Conservation (phyloP, 2,329 filamentous ascomycete species). For the Pseudocercospora macadamiae region DNA sequence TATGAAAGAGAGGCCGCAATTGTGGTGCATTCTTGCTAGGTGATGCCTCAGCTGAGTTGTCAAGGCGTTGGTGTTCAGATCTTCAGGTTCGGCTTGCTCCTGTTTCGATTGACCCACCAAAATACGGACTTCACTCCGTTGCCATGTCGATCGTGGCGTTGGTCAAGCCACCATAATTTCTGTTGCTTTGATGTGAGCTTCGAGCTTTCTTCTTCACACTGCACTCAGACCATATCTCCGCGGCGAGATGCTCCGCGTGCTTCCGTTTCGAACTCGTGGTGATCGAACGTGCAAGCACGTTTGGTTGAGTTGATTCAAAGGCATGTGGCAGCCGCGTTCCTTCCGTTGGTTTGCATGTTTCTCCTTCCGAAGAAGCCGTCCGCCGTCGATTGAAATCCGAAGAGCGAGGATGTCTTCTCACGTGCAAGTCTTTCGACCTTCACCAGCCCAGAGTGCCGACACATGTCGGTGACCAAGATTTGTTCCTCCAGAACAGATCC, state of each 20-base stretch:
- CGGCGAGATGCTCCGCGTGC: background rate
- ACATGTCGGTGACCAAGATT: background rate
- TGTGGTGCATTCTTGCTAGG: too few species aligned
- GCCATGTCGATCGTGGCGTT: background rate
- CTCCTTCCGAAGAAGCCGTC: background rate
- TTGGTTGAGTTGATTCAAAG: background rate
- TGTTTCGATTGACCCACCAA: background rate
- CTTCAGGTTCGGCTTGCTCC: background rate
- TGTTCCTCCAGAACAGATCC: background rate
- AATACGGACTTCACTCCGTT: background rate
- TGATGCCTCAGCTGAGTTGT: too few species aligned
- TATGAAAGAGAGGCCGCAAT: too few species aligned
- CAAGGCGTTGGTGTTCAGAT: too few species aligned
- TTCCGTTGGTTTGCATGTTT: too few species aligned
- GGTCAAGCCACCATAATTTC: background rate
- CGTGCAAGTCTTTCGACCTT: background rate
- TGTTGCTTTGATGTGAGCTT: background rate
- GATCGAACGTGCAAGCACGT: background rate
- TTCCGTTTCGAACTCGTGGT: background rate
- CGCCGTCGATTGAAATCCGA: too few species aligned
- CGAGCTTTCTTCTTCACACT: background rate
- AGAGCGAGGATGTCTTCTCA: too few species aligned
- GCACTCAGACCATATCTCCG: background rate
- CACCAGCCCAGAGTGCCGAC: background rate
- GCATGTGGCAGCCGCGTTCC: too few species aligned